Conservation (phyloP, 441 rosid genomes). For the Pelargonium fulgidum region DNA sequence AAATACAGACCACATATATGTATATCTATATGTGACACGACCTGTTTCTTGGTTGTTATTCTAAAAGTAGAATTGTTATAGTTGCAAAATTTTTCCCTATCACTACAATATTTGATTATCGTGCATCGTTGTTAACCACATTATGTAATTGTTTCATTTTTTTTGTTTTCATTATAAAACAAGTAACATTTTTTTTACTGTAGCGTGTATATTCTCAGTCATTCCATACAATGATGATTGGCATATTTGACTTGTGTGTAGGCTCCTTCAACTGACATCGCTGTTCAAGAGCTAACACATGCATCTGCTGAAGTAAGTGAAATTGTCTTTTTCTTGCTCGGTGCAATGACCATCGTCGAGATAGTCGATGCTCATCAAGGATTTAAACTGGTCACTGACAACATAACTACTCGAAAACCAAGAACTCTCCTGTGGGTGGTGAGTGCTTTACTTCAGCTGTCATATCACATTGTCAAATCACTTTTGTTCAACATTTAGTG, state of each 20-base stretch:
- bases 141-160: too few species aligned
- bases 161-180: too few species aligned
- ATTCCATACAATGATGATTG: neutral
- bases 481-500: neutral
- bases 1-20: too few species aligned
- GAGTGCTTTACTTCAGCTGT: conserved; percentile 29
- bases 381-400: conserved; percentile 92
- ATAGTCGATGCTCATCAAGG: conserved; percentile 98
- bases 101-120: too few species aligned
- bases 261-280: conserved; percentile 94
- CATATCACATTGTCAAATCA: conserved; percentile 10
- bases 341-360: conserved; percentile 97
- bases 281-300: conserved; percentile 70
- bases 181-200: neutral
- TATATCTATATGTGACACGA: too few species aligned
- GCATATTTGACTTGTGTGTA: conserved; percentile 27
- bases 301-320: conserved; percentile 93
- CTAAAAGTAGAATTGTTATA: too few species aligned
- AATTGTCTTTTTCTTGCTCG: conserved; percentile 89
- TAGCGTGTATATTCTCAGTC: neutral
- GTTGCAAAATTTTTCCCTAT: too few species aligned
- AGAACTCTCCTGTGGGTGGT: conserved; percentile 83
- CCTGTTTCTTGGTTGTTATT: too few species aligned
- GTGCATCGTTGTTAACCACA: too few species aligned
- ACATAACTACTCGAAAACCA: conserved; percentile 83